Base-by-base conservation (phyloP, 257 asterid genomes). In the Salvia hispanica region DNA sequence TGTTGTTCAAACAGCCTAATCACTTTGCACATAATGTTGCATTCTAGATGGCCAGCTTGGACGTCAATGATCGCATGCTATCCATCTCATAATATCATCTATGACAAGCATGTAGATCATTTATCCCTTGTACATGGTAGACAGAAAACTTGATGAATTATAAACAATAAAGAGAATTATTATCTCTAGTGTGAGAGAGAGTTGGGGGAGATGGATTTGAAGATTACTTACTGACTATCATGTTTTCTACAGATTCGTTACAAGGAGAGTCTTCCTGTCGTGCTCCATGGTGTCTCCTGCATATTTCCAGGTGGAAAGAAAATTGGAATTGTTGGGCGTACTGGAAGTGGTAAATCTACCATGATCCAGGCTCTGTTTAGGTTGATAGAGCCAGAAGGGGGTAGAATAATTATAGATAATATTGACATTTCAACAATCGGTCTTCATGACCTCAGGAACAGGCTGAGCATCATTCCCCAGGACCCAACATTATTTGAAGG, bases 301-400 rank as follows among this genome's bases (percentile, higher is more conserved):
- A 76, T 13, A 60, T 85, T 94, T 81, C 96, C 98, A 10, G 99
- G 99, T 57, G 99, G 99, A 62, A 79, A 80, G 78, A 94, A 88
- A 74, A 84, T 91, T 40, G 99, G 99, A 74, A 94, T 94, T 65
- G 99, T 94, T 75, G 99, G 99, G 36, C 97, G 99, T 39, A 94
- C 99, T 58, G 99, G 99, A 72, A 94, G 99, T 73, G 99, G 99
- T 16, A 94, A 94, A 85, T 94, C 99, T 36, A 94, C 99, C 47
- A 67, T 94, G 82, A 94, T 94, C 71, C 99, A 94, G 80, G 99
- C 99, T 33, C 85, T 94, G 45, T 94, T 94, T 73, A 86, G 99
- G 50, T 72, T 91, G 84, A 82, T 91, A 64, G 99, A 94, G 81
- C 99, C 99, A 34, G 87, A 81, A 34, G 90, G 83, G 62, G 99